These are phyloP conservation scores for Rhizopus sp. DNA, from an alignment of 371 early-diverging fungal species.

Conservation along the genomic window DNA sequence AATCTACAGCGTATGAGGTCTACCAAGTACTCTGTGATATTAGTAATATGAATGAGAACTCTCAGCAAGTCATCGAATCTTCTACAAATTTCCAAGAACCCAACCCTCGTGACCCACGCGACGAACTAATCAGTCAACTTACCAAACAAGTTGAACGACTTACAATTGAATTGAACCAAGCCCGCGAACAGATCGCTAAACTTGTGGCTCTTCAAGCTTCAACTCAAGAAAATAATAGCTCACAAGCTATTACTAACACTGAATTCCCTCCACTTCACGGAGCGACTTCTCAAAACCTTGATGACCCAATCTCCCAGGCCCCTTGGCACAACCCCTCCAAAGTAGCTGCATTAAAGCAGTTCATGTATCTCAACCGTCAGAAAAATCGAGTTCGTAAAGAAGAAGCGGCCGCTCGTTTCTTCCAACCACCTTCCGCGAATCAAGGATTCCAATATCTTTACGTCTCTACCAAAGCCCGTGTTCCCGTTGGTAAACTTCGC, in stretches of 20 bases:
- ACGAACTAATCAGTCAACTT: slow-evolving; percentile 4
- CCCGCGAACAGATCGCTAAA: slow-evolving; percentile 2
- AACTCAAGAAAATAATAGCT: too few relatives aligned
- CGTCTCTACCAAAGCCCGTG: slow-evolving; percentile 6
- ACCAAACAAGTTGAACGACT: slow-evolving; percentile 3
- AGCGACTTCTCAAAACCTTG: too few relatives aligned
- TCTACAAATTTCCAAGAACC: slow-evolving; percentile 6
- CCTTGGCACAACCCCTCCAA: too few relatives aligned
- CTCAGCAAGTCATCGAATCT: not conserved
- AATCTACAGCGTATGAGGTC: slow-evolving; percentile 7
- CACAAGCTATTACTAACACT: too few relatives aligned
- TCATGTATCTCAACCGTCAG: too few relatives aligned
- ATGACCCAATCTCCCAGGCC: too few relatives aligned
- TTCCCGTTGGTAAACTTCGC: slow-evolving; percentile 7
- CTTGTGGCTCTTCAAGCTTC: not conserved
- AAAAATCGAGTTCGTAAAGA: not conserved
- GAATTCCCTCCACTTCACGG: too few relatives aligned
- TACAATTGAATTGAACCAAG: slow-evolving; percentile 4
- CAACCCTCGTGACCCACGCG: slow-evolving; percentile 1
- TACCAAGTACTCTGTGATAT: slow-evolving; percentile 3
- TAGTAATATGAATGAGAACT: slow-evolving; percentile 1
- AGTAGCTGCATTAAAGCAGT: too few relatives aligned
- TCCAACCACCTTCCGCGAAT: slow-evolving; percentile 6
- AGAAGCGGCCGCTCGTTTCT: slow-evolving; percentile 10
- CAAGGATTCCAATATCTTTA: slow-evolving; percentile 21